Percentiles rank a stretch among this genome's conserved stretches.
phyloP scores from a whole-genome alignment of 805 yeast species.

The Candida wancherniae region DNA sequence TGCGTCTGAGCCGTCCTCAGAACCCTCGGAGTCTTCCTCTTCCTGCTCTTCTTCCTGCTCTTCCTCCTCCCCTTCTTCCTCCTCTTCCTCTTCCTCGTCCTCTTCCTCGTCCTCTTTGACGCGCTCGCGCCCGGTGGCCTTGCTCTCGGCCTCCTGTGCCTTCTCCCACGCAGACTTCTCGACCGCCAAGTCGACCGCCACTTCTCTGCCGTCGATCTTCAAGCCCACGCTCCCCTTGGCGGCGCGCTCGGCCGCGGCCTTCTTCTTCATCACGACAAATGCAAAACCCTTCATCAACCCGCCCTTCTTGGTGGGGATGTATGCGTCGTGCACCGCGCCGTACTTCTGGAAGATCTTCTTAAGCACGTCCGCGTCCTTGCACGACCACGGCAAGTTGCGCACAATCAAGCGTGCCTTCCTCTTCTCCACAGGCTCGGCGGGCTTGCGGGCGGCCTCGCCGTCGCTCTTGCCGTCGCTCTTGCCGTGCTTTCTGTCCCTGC shows the following conservation, averaged over 20 bases:
- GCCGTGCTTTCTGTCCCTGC: slow-evolving; percentile 69
- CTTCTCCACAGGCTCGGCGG: slow-evolving; percentile 47
- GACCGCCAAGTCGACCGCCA: slow-evolving; percentile 90
- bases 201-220: slow-evolving; percentile 83
- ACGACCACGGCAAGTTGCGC: slow-evolving; percentile 95
- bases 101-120: slow-evolving; percentile 32
- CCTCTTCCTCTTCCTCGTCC: slow-evolving; percentile 32
- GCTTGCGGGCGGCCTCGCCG: slow-evolving; percentile 11
- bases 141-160: slow-evolving; percentile 28
- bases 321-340: slow-evolving; percentile 85
- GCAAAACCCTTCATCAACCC: slow-evolving; percentile 95
- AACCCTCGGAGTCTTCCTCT: slow-evolving; percentile 24
- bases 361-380: slow-evolving; percentile 69
- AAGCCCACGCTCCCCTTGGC: slow-evolving; percentile 69
- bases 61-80: slow-evolving; percentile 26
- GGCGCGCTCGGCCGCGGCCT: slow-evolving; percentile 73
- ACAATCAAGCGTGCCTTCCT: slow-evolving; percentile 84
- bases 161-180: slow-evolving; percentile 82
- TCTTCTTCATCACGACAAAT: slow-evolving; percentile 83
- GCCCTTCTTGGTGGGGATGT: slow-evolving; percentile 81
- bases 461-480: slow-evolving; percentile 6
- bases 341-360: slow-evolving; percentile 65
- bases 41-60: slow-evolving; percentile 25
- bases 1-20: slow-evolving; percentile 31
- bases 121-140: slow-evolving; percentile 19